phyloP scores from a whole-genome alignment of 805 yeast species.

The Candida quercuum region DNA sequence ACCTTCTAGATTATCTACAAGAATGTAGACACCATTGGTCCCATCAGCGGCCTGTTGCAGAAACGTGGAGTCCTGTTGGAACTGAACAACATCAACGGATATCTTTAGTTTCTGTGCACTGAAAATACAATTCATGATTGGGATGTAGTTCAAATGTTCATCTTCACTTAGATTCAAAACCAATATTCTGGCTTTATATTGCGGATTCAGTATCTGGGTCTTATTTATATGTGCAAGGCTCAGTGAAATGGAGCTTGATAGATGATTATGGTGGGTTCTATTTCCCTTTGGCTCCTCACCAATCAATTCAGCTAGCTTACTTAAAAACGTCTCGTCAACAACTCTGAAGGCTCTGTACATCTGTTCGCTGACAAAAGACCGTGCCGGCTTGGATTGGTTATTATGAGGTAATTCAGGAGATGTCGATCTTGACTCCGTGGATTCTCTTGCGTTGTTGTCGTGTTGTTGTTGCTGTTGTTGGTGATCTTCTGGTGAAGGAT shows the following conservation, averaged over 20 bases:
- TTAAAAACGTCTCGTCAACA: constrained; percentile 69
- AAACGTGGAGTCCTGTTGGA: constrained; percentile 70
- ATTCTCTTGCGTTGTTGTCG: constrained; percentile 13
- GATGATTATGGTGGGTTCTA: constrained; percentile 40
- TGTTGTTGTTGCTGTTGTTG: constrained; percentile 3
- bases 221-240: constrained; percentile 80
- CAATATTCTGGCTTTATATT: constrained; percentile 60
- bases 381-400: constrained; percentile 7
- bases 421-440: constrained; percentile 8
- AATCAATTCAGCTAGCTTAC: constrained; percentile 43
- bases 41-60: constrained; percentile 95
- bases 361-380: constrained; percentile 45
- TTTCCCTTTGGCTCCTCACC: constrained; percentile 20
- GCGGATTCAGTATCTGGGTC: constrained; percentile 30
- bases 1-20: constrained; percentile 64
- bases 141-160: constrained; percentile 75
- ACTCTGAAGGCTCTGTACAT: constrained; percentile 84
- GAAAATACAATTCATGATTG: constrained; percentile 92
- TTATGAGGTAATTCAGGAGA: constrained; percentile 9
- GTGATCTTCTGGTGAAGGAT: constrained; percentile 41
- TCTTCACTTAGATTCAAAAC: constrained; percentile 67
- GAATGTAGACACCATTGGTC: constrained; percentile 82
- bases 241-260: constrained; percentile 77
- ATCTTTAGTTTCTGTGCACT: constrained; percentile 91
- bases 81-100: constrained; percentile 85